Conservation (phyloP, 2,329 filamentous ascomycete genomes). For the Stemphylium lycopersici region DNA sequence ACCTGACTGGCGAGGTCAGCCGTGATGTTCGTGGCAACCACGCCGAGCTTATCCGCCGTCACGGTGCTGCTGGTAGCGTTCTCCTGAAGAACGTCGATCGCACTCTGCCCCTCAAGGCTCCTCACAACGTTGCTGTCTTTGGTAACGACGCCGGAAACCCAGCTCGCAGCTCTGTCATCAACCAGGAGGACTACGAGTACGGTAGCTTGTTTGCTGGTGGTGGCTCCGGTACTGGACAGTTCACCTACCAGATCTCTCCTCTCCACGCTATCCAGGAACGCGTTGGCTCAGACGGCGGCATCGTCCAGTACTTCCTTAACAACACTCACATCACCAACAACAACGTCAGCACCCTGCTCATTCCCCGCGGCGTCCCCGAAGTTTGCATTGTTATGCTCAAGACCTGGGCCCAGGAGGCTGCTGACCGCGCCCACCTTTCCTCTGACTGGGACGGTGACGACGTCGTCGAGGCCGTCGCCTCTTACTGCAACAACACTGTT, state of each 20-base stretch:
- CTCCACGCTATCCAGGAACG: constrained; percentile 50
- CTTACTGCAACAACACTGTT: constrained; percentile 58
- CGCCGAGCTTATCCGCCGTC: constrained; percentile 48
- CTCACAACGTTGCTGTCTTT: constrained; percentile 56
- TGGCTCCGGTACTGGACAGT: constrained; percentile 51
- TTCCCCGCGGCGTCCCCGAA: constrained; percentile 47
- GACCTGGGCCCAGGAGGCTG: constrained; percentile 56
- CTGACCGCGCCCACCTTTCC: constrained; percentile 50
- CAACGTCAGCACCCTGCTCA: constrained; percentile 33
- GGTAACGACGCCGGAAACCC: constrained; percentile 56
- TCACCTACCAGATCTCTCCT: constrained; percentile 51
- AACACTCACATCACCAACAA: constrained; percentile 49
- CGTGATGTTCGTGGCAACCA: constrained; percentile 53
- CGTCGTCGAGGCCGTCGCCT: constrained; percentile 55
- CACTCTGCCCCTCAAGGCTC: constrained; percentile 60
- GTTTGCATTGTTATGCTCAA: constrained; percentile 66
- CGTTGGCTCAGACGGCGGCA: constrained; percentile 34
- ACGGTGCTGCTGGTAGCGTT: constrained; percentile 51
- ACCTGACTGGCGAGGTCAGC: constrained; percentile 42
- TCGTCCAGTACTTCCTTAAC: constrained; percentile 55
- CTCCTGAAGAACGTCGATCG: constrained; percentile 58
- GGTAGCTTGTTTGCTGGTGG: constrained; percentile 54
- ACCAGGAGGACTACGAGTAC: constrained; percentile 42
- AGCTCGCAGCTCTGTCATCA: constrained; percentile 53
- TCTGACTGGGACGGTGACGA: constrained; percentile 51